Base-by-base conservation (phyloP, 2,329 filamentous ascomycete species). In the Tolypocladium cylindrosporum region DNA sequence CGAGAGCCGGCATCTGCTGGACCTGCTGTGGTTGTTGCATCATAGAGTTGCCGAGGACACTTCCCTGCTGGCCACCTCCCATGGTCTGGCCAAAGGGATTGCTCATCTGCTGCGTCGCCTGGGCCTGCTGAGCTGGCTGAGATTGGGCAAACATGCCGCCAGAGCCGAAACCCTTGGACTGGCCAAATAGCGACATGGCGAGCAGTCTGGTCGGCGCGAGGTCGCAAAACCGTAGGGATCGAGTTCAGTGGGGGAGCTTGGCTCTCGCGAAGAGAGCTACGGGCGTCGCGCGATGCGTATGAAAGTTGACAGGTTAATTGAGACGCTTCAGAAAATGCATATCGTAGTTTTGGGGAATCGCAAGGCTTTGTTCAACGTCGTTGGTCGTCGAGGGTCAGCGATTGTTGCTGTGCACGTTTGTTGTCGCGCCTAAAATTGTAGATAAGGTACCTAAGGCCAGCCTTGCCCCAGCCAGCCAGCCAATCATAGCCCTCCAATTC, bases 1-100 rank as follows among this genome's bases (percentile, higher is more conserved):
- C 75, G 48, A 77, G 63, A 59, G 66, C 64, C 24, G 71, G 77
- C 68, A 76, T 74, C 64, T 72, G 72, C 67, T 77, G 71, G 41
- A 70, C 64, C 59, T 75, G 76, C 57, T 74, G 69, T 61, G 72
- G 70, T 59, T 73, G 70, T 60, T 67, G 67, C 55, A 72, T 65
- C 56, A 70, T 62, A 36, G 67, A 68, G 58, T 61, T 62, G 58
- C 70, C 70, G 11, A 72, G 52, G 31, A 58, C 57, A 50, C 62
- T 63, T 53, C 70, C 72, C 57, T 79, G 77, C 57, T 77, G 75
- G 58, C 75, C 59, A 55, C 56, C 58, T 19, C 59, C 62, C 55
- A 69, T 59, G 24, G 66, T 66, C 60, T 70, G 69, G 40, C 69
- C 68, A 57, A 73, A 71, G 21, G 69, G 59, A 56, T 59, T 65